Percentiles rank a stretch among this genome's conserved stretches.
These are phyloP conservation scores for Lipomyces spencermartinsiae DNA, from an alignment of 805 yeast species.

Conservation along the genomic window DNA sequence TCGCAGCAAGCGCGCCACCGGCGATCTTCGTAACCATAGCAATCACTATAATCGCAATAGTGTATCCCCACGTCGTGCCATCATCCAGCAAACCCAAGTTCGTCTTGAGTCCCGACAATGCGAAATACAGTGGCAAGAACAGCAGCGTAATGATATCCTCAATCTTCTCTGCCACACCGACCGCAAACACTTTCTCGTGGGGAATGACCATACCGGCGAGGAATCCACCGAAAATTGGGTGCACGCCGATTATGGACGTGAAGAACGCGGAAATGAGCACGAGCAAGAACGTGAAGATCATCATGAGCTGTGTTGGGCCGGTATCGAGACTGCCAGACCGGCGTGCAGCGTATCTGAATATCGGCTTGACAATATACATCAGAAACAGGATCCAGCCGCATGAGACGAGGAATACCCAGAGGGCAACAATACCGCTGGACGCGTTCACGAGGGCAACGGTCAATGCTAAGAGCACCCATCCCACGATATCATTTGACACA, in stretches of 20 bases:
- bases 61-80: slow-evolving; percentile 81
- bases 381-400: slow-evolving; percentile 73
- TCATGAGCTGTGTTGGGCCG: slow-evolving; percentile 64
- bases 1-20: slow-evolving; percentile 73
- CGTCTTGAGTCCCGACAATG: slow-evolving; percentile 75
- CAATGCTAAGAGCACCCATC: slow-evolving; percentile 81
- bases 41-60: slow-evolving; percentile 66
- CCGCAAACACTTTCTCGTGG: slow-evolving; percentile 74
- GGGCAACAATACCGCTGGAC: slow-evolving; percentile 68
- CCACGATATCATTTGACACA: slow-evolving; percentile 76
- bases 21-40: slow-evolving; percentile 71
- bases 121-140: slow-evolving; percentile 78
- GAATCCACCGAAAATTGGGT: slow-evolving; percentile 86
- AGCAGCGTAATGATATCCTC: slow-evolving; percentile 78
- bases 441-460: slow-evolving; percentile 79
- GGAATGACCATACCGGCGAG: slow-evolving; percentile 78
- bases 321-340: slow-evolving; percentile 62
- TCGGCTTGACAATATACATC: slow-evolving; percentile 61
- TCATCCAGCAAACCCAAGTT: slow-evolving; percentile 66
- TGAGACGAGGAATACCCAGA: slow-evolving; percentile 66
- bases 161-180: slow-evolving; percentile 71
- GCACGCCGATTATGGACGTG: slow-evolving; percentile 85
- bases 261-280: slow-evolving; percentile 74
- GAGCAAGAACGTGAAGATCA: slow-evolving; percentile 62
- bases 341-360: slow-evolving; percentile 53